A percentile compares a stretch with the other conserved stretches of the same genome.
Evolutionary conservation across 1,284 basidiomycete species (phyloP).

Genomic region (Malassezia dermatis): DNA sequence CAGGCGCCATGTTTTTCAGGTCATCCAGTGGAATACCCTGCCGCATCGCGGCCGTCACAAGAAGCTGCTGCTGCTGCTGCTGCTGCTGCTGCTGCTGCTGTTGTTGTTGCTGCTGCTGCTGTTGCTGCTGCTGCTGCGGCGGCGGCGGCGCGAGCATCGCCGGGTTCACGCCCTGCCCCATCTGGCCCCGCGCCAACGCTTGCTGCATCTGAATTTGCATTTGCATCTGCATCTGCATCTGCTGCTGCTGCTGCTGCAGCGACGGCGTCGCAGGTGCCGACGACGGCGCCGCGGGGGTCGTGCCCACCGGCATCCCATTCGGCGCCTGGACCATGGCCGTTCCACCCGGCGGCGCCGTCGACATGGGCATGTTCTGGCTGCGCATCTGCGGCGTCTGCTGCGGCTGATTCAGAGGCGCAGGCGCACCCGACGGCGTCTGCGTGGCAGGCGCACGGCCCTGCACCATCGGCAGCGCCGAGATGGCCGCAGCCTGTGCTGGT

Average conservation of each 20-base stretch:
- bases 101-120: conserved; percentile 27
- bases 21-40: conserved; percentile 40
- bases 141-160: conserved; percentile 20
- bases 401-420: background rate
- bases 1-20: conserved; percentile 37
- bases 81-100: conserved; percentile 41
- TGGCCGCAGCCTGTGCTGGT: background rate
- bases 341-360: background rate
- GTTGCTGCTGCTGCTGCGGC: conserved; percentile 38
- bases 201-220: background rate
- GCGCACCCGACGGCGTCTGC: background rate
- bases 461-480: background rate
- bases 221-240: conserved; percentile 5
- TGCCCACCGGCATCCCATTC: background rate
- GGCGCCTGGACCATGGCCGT: background rate
- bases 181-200: conserved; percentile 1
- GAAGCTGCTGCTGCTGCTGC: conserved; percentile 41
- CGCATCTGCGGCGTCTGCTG: conserved; percentile 2
- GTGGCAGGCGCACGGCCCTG: background rate
- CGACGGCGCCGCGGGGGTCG: background rate
- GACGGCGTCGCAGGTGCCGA: background rate
- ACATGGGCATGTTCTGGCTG: background rate
- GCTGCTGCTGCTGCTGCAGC: background rate
- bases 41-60: conserved; percentile 34
- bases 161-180: background rate